A percentile compares a stretch with the other conserved stretches of the same genome.
These are phyloP conservation scores for Pholiota molesta DNA, from an alignment of 768 basidiomycete genomes.

Conservation along the genomic window DNA sequence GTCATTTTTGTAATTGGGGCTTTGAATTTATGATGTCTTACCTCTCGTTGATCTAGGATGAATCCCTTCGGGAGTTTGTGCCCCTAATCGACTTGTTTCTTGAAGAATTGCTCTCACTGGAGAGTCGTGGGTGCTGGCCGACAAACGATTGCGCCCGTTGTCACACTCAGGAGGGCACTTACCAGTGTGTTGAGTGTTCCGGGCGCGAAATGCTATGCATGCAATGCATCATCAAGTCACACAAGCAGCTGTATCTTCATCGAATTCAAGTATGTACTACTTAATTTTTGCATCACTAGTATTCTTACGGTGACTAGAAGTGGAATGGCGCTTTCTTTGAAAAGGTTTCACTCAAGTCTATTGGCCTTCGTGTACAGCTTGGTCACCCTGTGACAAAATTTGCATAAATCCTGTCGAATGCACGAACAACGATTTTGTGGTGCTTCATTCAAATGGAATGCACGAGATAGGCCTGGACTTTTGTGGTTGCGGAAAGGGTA, in stretches of 20 bases:
- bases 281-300: too few species aligned
- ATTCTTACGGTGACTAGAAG: constrained; percentile 6
- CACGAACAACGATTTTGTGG: constrained; percentile 26
- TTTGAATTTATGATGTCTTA: too few species aligned
- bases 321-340: constrained; percentile 23
- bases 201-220: not conserved
- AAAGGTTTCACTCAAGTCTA: constrained; percentile 15
- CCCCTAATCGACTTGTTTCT: not conserved
- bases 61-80: not conserved
- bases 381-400: constrained; percentile 21
- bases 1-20: too few species aligned
- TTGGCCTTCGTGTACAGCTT: constrained; percentile 32
- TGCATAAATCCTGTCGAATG: constrained; percentile 21
- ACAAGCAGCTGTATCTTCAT: not conserved
- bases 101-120: not conserved
- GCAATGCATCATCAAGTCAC: not conserved
- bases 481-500: constrained; percentile 31
- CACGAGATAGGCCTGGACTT: constrained; percentile 35
- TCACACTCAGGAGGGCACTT: not conserved
- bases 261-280: not conserved
- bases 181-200: not conserved
- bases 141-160: not conserved
- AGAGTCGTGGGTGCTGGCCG: not conserved
- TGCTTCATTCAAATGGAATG: constrained; percentile 34
- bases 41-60: not conserved